Base-by-base conservation (phyloP, 495 filamentous ascomycete genomes). In the Amniculicola lignicola region DNA sequence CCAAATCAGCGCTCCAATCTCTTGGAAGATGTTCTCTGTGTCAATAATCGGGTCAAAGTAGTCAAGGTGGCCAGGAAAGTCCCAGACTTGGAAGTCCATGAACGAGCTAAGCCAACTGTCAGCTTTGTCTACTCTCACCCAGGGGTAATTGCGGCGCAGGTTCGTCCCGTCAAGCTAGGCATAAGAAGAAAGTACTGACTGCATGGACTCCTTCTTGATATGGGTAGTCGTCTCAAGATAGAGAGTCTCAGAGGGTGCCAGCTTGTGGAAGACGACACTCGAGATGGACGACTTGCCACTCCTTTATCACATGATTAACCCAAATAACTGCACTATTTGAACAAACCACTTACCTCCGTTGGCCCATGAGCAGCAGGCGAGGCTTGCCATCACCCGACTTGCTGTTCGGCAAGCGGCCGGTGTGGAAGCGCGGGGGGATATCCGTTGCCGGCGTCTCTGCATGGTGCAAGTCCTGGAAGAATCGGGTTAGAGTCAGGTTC, bases 21-120 rank as follows among this genome's bases (percentile, higher is more conserved):
- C 89, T 42, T 87, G 86, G 70, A 98, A 96, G 65, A 96, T 91
- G 63, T 86, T 84, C 62, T 95, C 89, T 25, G 90, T 82, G 69
- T 98, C 94, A 59, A 95, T 89, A 4, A 78, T 81, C 24, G 78
- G 86, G 70, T 95, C 88, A 44, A 90, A 80, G 55, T 90, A 89
- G 69, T 96, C 86, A 47, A 97, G 81, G 67, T 96, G 90, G 23
- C 91, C 90, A 0, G 94, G 93, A 48, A 98, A 89, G 65, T 98
- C 93, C 89, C 89, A 95, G 25, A 96, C 87, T 67, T 97, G 91
- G 65, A 98, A 95, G 64, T 96, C 90, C 90, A 97, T 95, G 62
- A 98, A 96, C 5, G 92, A 96, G 65, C 92, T 95, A 52, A 23
- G 4, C 10, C 14, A 14, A 38, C 24, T 42, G 56, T 54, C 22